Evolutionary conservation across 768 basidiomycete species (phyloP), one percentile per base, ranked within the genome.

Genomic region (Psilocybe cyanescens): DNA sequence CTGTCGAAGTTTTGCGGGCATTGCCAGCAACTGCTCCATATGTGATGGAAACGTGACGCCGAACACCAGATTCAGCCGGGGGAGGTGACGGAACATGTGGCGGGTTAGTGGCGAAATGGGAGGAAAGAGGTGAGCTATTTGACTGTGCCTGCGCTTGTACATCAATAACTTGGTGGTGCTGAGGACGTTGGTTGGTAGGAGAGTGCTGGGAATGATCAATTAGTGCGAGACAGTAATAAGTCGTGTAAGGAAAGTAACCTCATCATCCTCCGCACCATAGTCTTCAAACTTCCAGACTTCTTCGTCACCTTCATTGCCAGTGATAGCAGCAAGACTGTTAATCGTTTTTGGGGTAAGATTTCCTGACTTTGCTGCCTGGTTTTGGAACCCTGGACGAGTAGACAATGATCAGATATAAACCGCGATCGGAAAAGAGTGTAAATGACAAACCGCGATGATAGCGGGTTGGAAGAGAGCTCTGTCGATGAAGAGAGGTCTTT

Each of bases 261-360:
- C 90, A 33, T 91, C 90, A 55, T 88, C 88, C 60, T 85, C 79
- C 11, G 74, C 78, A 76, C 71, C 84, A 75, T 74, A 80, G 35
- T 81, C 83, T 44, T 86, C 86, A 46, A 81, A 78, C 72, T 92
- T 90, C 93, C 93, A 95, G 58, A 92, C 90, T 65, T 94, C 92
- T 71, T 95, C 92, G 62, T 93, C 92, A 66, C 89, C 91, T 67
- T 95, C 92, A 68, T 92, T 89, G 45, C 91, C 92, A 55, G 90
- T 87, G 74, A 95, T 94, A 57, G 90, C 90, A 37, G 90, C 85
- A 56, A 95, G 85, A 72, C 91, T 94, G 69, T 93, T 94, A 74
- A 94, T 78, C 24, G 85, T 84, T 61, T 91, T 87, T 35, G 90
- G 89, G 28, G 90, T 89, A 64, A 82, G 71, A 67, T 78, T 88